Conservation (phyloP, 106 monocot species). For the Platanthera zijinensis region DNA sequence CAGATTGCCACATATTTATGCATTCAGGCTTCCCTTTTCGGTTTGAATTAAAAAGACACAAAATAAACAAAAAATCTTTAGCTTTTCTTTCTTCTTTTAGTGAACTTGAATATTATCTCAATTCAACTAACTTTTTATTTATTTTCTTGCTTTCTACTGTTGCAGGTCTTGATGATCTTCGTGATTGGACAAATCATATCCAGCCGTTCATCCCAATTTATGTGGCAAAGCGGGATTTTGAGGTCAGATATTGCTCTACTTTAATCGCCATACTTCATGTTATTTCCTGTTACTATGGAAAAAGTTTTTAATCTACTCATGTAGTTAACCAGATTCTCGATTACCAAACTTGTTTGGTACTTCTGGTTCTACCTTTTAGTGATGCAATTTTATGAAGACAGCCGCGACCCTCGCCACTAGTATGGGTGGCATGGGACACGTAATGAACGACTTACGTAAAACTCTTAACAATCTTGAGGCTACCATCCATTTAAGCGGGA, state of each 20-base stretch:
- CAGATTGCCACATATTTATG: background rate
- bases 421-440: too few species aligned
- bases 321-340: background rate
- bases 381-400: background rate
- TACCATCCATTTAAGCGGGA: too few species aligned
- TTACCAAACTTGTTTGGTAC: background rate
- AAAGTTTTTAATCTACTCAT: background rate
- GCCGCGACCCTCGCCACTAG: too few species aligned
- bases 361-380: background rate
- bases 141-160: constrained; percentile 2
- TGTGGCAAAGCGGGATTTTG: constrained; percentile 76
- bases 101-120: constrained; percentile 6
- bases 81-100: background rate
- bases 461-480: too few species aligned
- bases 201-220: constrained; percentile 86
- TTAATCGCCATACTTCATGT: background rate
- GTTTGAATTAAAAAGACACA: background rate
- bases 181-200: constrained; percentile 99
- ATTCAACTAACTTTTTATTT: background rate
- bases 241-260: constrained; percentile 33
- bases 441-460: too few species aligned
- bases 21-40: background rate
- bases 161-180: constrained; percentile 95
- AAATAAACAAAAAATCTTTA: background rate
- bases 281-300: background rate